Evolutionary conservation across 2,329 filamentous ascomycete species (phyloP).

Genomic region (Phialophora macrospora): DNA sequence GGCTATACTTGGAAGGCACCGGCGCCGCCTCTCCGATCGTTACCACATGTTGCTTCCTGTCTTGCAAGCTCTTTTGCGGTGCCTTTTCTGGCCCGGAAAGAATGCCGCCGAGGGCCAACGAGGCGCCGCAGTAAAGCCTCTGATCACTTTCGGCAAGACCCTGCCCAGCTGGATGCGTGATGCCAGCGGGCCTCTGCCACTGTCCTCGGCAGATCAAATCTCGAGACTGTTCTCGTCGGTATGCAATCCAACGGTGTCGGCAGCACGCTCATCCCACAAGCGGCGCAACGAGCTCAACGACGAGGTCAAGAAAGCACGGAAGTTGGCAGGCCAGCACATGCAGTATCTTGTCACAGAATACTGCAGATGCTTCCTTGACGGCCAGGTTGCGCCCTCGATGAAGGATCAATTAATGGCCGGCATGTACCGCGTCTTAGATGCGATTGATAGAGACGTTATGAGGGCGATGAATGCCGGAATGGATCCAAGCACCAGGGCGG

Average conservation of each 20-base stretch:
- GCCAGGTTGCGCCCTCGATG: conserved; percentile 56
- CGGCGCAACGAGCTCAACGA: conserved; percentile 55
- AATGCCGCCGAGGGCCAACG: conserved; percentile 13
- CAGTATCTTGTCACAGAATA: conserved; percentile 64
- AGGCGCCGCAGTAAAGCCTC: neutral
- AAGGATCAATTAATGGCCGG: conserved; percentile 59
- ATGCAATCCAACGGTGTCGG: conserved; percentile 65
- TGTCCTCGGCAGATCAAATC: conserved; percentile 54
- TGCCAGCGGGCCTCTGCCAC: conserved; percentile 39
- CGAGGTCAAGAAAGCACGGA: conserved; percentile 63
- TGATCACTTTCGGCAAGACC: conserved; percentile 27
- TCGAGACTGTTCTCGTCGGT: conserved; percentile 63
- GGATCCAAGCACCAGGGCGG: conserved; percentile 57
- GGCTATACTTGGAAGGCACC: conserved; percentile 61
- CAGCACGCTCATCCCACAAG: conserved; percentile 53
- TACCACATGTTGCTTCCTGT: conserved; percentile 63
- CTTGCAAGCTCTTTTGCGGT: conserved; percentile 60
- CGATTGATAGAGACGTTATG: conserved; percentile 57
- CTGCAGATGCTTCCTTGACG: conserved; percentile 58
- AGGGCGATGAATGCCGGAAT: conserved; percentile 58
- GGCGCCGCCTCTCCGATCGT: conserved; percentile 63
- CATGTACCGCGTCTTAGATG: conserved; percentile 59
- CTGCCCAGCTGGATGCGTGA: conserved; percentile 38
- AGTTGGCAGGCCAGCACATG: conserved; percentile 62
- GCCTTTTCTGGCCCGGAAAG: conserved; percentile 56